Percentiles rank a stretch among this genome's conserved stretches.
phyloP scores from a whole-genome alignment of 306 rosid genomes.

The Cucurbita moschata region DNA sequence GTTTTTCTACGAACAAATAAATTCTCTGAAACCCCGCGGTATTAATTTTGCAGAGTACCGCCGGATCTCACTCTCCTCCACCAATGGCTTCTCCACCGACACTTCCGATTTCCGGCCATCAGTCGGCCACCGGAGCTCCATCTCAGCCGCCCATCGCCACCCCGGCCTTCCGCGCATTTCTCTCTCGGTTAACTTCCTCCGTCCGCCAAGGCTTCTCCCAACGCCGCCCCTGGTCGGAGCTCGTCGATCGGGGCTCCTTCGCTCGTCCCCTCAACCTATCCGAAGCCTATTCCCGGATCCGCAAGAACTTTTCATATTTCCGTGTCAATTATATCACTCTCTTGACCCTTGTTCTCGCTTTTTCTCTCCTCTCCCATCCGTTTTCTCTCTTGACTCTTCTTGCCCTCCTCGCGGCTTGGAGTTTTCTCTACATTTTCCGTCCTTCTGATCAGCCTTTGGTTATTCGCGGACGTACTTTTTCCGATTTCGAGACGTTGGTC shows the following conservation, averaged over 20 bases:
- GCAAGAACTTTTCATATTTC: slow-evolving; percentile 67
- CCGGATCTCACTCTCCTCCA: slow-evolving; percentile 12
- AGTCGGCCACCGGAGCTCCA: slow-evolving; percentile 5
- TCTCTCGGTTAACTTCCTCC: slow-evolving; percentile 54
- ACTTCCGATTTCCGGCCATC: slow-evolving; percentile 53
- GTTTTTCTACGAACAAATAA: not conserved
- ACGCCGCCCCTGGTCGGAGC: slow-evolving; percentile 86
- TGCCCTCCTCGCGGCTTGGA: slow-evolving; percentile 70
- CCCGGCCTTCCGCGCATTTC: slow-evolving; percentile 75
- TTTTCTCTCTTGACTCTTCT: slow-evolving; percentile 67
- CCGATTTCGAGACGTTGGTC: slow-evolving; percentile 68
- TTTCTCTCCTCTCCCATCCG: slow-evolving; percentile 74
- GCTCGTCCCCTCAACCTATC: slow-evolving; percentile 58
- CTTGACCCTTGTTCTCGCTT: slow-evolving; percentile 40
- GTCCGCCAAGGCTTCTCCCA: slow-evolving; percentile 60
- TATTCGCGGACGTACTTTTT: slow-evolving; percentile 57
- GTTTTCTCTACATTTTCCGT: slow-evolving; percentile 65
- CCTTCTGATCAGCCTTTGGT: slow-evolving; percentile 78
- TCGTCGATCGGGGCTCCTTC: slow-evolving; percentile 51
- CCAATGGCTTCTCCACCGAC: slow-evolving; percentile 71
- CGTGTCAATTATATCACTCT: slow-evolving; percentile 77
- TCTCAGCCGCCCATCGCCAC: slow-evolving; percentile 62
- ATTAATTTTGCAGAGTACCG: not conserved
- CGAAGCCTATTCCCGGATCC: slow-evolving; percentile 89
- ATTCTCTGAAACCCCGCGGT: not conserved